Base-by-base conservation (phyloP, 768 basidiomycete species). In the Leucocoprinus leucothites region DNA sequence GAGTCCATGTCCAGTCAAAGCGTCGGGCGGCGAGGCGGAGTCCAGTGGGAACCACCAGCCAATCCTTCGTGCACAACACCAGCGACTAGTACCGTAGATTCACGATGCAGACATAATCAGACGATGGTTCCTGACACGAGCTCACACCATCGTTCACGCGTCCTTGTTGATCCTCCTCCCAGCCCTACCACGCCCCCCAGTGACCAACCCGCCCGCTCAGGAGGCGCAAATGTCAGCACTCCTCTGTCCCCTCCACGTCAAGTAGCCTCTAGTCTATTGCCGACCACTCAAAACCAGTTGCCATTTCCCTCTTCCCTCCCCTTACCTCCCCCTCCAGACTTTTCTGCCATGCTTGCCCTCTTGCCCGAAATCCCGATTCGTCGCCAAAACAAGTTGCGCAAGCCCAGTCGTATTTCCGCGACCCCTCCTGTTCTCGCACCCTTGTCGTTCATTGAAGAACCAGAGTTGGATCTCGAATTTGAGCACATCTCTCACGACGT, bases 371-470 rank as follows among this genome's bases (percentile, higher is more conserved):
- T 22, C 24, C 45, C 52, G 13, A 22, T 38, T 19, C 43, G 45
- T n/a, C 52, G 52, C 44, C 6, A 21, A 21, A 46, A 53, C 43
- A 55, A 55, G 21, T 24, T 55, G n/a, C 46, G 53, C 53, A 55
- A 55, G 13, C 38, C 35, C 18, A 40, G 18, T 36, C 51, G 46
- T 16, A 31, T 42, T 40, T 26, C 53, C 5, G 22, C 25, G 36
- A 55, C 21, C 7, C 53, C 53, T 18, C 53, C 53, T 2, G 36
- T 41, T 19, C 53, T 47, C n/a, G 46, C 53, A 13, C 53, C 53
- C 38, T 48, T 48, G 36, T 48, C 53, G 2, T 55, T 48, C 46
- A 42, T 31, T 14, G 46, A 47, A 16, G 53, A 41, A 18, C 53
- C 38, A 24, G 52, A 46, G 8, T 45, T 36, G 11, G 45, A 48